Conservation (phyloP, 2,329 filamentous ascomycete genomes). For the Trichoderma sp. region DNA sequence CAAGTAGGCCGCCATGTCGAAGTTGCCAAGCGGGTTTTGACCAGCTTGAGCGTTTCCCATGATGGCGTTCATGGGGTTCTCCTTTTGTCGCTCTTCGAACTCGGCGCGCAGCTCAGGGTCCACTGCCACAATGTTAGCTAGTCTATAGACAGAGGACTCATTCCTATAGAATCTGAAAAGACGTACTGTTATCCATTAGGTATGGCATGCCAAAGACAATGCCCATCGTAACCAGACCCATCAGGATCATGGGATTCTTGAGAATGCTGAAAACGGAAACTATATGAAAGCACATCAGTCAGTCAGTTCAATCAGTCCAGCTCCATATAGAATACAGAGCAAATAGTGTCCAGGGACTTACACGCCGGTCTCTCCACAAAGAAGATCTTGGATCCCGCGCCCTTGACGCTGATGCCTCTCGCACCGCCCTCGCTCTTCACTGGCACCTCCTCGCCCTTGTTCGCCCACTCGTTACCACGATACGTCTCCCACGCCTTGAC, state of each 20-base stretch:
- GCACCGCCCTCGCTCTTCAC: slow-evolving; percentile 38
- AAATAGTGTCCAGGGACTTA: slow-evolving; percentile 45
- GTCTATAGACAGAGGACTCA: background rate
- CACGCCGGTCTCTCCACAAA: slow-evolving; percentile 74
- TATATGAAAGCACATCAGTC: slow-evolving; percentile 31
- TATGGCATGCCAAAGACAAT: slow-evolving; percentile 93
- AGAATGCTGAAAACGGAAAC: slow-evolving; percentile 78
- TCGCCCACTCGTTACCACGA: slow-evolving; percentile 84
- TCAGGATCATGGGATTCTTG: slow-evolving; percentile 95
- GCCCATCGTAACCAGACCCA: slow-evolving; percentile 77
- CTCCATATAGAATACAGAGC: background rate
- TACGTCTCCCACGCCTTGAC: slow-evolving; percentile 79
- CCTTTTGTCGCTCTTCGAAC: slow-evolving; percentile 85
- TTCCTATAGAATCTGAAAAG: no score
- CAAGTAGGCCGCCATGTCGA: slow-evolving; percentile 63
- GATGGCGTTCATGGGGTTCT: slow-evolving; percentile 61
- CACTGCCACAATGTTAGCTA: slow-evolving; percentile 57
- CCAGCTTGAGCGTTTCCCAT: slow-evolving; percentile 39
- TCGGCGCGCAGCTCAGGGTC: slow-evolving; percentile 93
- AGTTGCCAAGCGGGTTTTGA: slow-evolving; percentile 50
- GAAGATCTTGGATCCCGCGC: slow-evolving; percentile 65
- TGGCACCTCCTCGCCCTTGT: slow-evolving; percentile 65
- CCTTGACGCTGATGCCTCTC: slow-evolving; percentile 58
- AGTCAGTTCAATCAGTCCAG: background rate
- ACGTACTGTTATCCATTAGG: slow-evolving; percentile 90